A percentile compares a stretch with the other conserved stretches of the same genome.
phyloP scores from a whole-genome alignment of 495 filamentous ascomycete species.

The Talaromyces borbonicus region DNA sequence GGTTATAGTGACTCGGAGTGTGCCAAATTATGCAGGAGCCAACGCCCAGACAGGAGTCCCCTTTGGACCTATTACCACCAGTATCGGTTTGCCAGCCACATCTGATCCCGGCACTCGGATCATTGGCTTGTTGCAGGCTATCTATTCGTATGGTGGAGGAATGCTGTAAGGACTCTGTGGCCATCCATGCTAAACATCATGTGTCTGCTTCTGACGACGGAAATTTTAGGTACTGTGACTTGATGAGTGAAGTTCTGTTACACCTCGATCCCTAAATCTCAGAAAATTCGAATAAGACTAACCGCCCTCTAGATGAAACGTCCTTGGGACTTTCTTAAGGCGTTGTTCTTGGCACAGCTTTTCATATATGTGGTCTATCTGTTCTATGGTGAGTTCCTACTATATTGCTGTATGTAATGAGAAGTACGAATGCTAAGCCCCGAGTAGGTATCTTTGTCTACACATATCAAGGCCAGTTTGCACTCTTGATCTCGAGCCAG shows the following conservation, averaged over 20 bases:
- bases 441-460: conserved; percentile 35
- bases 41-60: conserved; percentile 8
- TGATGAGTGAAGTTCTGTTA: conserved; percentile 40
- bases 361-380: conserved; percentile 45
- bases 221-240: conserved; percentile 32
- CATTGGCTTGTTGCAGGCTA: conserved; percentile 48
- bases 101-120: conserved; percentile 27
- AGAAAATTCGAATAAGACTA: conserved; percentile 31
- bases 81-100: conserved; percentile 12
- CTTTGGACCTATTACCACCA: conserved; percentile 19
- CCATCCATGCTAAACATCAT: background rate
- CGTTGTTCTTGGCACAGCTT: conserved; percentile 40
- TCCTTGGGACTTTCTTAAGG: conserved; percentile 54
- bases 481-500: conserved; percentile 38
- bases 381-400: conserved; percentile 33
- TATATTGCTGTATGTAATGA: background rate
- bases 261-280: conserved; percentile 39
- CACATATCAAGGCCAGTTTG: conserved; percentile 46
- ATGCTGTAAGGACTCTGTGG: conserved; percentile 32
- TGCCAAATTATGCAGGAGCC: conserved; percentile 35
- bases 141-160: conserved; percentile 50
- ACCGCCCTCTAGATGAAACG: conserved; percentile 36
- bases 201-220: background rate
- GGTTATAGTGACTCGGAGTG: conserved; percentile 37
- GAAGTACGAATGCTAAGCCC: background rate